phyloP scores from a whole-genome alignment of 768 basidiomycete genomes.

The Rhodotorula sphaerocarpa region DNA sequence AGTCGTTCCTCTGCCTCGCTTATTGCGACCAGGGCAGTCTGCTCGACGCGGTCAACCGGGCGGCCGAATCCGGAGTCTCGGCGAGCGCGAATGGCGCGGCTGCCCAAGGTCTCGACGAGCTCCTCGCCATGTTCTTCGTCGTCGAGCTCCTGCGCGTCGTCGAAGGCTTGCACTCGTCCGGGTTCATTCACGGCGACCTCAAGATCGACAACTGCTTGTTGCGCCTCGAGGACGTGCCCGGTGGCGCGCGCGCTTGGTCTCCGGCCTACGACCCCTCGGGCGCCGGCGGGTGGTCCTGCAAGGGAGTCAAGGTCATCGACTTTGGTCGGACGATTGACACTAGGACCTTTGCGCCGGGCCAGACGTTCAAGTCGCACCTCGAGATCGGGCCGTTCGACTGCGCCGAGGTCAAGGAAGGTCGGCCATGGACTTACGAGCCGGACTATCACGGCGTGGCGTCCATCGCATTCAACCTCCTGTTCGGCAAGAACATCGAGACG shows the following conservation, averaged over 20 bases:
- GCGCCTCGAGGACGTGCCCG: conserved; percentile 73
- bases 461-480: conserved; percentile 89
- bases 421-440: conserved; percentile 86
- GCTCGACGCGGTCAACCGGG: conserved; percentile 82
- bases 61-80: conserved; percentile 62
- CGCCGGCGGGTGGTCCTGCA: conserved; percentile 70
- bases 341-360: conserved; percentile 64
- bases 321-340: conserved; percentile 94
- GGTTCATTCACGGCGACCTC: conserved; percentile 94
- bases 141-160: conserved; percentile 76
- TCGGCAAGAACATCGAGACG: conserved; percentile 87
- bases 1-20: conserved; percentile 81
- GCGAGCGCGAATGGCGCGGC: conserved; percentile 51
- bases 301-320: conserved; percentile 89
- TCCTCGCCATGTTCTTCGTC: conserved; percentile 89
- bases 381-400: conserved; percentile 82
- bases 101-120: conserved; percentile 63
- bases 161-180: conserved; percentile 68
- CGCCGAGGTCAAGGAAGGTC: conserved; percentile 71
- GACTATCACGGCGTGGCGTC: conserved; percentile 96
- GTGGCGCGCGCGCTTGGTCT: conserved; percentile 59
- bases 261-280: conserved; percentile 69
- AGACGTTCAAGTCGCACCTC: conserved; percentile 82
- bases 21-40: conserved; percentile 85
- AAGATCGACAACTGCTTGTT: conserved; percentile 99